A percentile compares a stretch with the other conserved stretches of the same genome.
phyloP scores from a whole-genome alignment of 352 stramenopile species.

The Phytophthora hybrid region DNA sequence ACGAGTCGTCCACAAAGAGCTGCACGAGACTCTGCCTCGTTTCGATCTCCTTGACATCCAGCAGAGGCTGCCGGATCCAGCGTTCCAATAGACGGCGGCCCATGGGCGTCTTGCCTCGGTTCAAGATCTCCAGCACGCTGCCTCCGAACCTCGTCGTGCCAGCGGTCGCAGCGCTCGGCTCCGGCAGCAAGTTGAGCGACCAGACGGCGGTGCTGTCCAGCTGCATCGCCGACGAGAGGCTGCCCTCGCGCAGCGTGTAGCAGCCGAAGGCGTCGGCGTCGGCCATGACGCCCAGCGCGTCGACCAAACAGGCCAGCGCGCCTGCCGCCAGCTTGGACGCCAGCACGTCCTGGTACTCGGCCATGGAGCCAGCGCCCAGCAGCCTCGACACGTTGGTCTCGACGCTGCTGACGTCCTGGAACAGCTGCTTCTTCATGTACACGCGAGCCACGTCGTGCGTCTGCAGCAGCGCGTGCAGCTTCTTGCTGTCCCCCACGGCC shows the following conservation, averaged over 20 bases:
- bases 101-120: constrained; percentile 95
- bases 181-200: constrained; percentile 94
- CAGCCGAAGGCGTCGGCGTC: constrained; percentile 78
- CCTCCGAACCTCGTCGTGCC: constrained; percentile 59
- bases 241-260: constrained; percentile 71
- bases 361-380: constrained; percentile 61
- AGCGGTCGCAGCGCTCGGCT: constrained; percentile 54
- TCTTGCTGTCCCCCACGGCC: constrained; percentile 80
- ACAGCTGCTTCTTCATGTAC: constrained; percentile 78
- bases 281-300: constrained; percentile 73
- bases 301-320: constrained; percentile 70
- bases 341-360: constrained; percentile 71
- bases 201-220: constrained; percentile 93
- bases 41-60: constrained; percentile 89
- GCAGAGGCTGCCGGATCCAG: constrained; percentile 98
- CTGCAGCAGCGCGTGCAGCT: constrained; percentile 78
- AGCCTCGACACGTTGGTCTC: constrained; percentile 77
- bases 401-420: constrained; percentile 55
- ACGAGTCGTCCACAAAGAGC: constrained; percentile 92
- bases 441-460: constrained; percentile 65
- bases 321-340: constrained; percentile 77
- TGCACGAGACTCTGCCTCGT: constrained; percentile 93
- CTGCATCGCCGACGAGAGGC: constrained; percentile 91
- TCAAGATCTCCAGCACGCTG: constrained; percentile 95
- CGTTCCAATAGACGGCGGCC: constrained; percentile 93